Conservation (phyloP, 768 basidiomycete species). For the Termitomyces eurrhizus region DNA sequence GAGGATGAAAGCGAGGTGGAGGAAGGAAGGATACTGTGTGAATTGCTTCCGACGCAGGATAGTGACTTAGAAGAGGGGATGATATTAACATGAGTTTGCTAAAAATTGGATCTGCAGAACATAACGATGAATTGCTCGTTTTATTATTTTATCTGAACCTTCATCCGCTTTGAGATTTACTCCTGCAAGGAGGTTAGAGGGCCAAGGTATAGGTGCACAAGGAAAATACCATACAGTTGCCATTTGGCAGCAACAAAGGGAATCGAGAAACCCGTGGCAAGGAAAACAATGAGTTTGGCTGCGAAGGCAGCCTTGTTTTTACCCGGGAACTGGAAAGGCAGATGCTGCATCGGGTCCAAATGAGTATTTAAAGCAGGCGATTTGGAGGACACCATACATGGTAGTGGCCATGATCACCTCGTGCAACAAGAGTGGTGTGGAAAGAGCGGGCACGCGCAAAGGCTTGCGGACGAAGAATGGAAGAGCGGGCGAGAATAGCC, state of each 20-base stretch:
- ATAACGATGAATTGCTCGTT: neutral
- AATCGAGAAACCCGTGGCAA: constrained; percentile 57
- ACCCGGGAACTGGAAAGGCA: constrained; percentile 52
- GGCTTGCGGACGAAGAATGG: constrained; percentile 34
- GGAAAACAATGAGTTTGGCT: constrained; percentile 42
- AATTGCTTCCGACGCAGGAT: neutral
- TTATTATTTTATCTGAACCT: neutral
- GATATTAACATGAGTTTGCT: constrained; percentile 12
- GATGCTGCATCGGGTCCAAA: constrained; percentile 34
- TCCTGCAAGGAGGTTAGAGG: constrained; percentile 28
- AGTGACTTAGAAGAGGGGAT: constrained; percentile 17
- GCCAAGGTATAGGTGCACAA: neutral
- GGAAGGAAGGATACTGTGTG: constrained; percentile 10
- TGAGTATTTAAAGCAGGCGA: constrained; percentile 9
- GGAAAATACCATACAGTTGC: constrained; percentile 55
- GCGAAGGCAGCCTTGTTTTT: constrained; percentile 49
- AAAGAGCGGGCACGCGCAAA: constrained; percentile 30
- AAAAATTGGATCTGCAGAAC: neutral
- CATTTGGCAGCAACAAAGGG: constrained; percentile 60
- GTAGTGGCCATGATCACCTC: constrained; percentile 51
- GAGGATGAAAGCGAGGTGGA: constrained; percentile 14
- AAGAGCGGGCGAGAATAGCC: constrained; percentile 39
- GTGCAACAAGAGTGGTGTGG: constrained; percentile 37
- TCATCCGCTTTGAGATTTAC: constrained; percentile 32
- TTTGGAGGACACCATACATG: constrained; percentile 38